Evolutionary conservation across 1,139 yeast species (phyloP), one percentile per base, ranked within the genome.

Genomic region (Blastobotrys ciferrii): DNA sequence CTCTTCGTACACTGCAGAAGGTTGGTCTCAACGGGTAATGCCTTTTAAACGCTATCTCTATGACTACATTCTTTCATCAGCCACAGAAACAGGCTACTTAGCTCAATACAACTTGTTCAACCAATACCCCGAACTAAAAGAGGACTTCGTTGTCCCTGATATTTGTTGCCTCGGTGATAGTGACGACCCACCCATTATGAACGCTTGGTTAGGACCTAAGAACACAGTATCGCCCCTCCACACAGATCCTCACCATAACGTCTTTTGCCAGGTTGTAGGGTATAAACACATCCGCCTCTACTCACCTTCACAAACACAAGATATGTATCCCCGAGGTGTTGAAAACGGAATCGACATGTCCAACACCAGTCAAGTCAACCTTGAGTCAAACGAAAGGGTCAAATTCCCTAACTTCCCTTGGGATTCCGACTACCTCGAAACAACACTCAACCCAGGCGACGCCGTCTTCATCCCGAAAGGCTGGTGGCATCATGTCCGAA

Each of bases 401-500:
- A 46, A 46, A 32, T 60, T 42, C 42, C 57, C 56, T 13, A 39
- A 49, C 1, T 61, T 61, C 40, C 56, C 55, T 6, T 60, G 63
- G 63, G 53, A 56, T 14, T 4, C 6, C 3, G 57, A 52, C 5
- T 60, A 52, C 40, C 18, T 43, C 13, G 65, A 61, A 35, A 42
- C 50, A n/a, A 41, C 60, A 12, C 42, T 61, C 7, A 51, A 52
- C 3, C 65, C 65, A 3, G 65, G 65, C 1, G 64, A 61, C 42
- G 58, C 56, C 9, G 35, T 61, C 12, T 60, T 48, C 38, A 58
- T 61, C 20, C 65, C 65, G 1, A 46, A 51, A 32, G 58, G 58
- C 15, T 61, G 64, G 62, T 61, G 65, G 65, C 65, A 61, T 39
- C 60, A 53, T 47, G 61, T 60, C 1, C 48, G 43, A 19, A 58